phyloP scores from a whole-genome alignment of 2,329 filamentous ascomycete species.

The Aspergillus arachidicola region DNA sequence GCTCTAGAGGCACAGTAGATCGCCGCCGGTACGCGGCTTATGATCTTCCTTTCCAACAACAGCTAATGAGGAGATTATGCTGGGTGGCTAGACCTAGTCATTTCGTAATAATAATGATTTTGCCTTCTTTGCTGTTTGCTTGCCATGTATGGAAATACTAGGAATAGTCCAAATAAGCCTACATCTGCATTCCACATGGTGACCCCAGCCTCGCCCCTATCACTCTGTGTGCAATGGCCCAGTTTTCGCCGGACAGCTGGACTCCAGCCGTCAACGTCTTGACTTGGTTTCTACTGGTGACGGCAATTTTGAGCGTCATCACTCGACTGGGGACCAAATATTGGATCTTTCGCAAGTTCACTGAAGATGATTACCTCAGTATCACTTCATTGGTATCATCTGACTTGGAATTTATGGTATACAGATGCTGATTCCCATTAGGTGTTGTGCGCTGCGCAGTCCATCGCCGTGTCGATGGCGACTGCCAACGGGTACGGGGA shows the following conservation, averaged over 20 bases:
- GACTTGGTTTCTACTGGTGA: constrained; percentile 31
- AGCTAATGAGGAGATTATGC: neutral
- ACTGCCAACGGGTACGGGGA: constrained; percentile 26
- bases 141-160: neutral
- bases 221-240: neutral
- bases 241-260: constrained; percentile 9
- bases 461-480: constrained; percentile 26
- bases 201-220: neutral
- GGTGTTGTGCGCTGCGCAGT: constrained; percentile 23
- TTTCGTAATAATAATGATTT: neutral
- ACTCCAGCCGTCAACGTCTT: constrained; percentile 27
- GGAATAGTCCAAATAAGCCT: neutral
- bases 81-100: neutral
- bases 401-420: neutral
- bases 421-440: neutral
- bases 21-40: no score
- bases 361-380: constrained; percentile 26
- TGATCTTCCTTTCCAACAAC: no score
- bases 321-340: constrained; percentile 29
- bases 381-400: constrained; percentile 23
- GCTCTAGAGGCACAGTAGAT: neutral
- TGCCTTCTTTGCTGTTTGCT: neutral
- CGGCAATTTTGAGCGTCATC: constrained; percentile 26
- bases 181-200: neutral
- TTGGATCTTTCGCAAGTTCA: constrained; percentile 26